A percentile compares a stretch with the other conserved stretches of the same genome.
phyloP scores from a whole-genome alignment of 1,284 basidiomycete genomes.

The Rhodotorula sp. region DNA sequence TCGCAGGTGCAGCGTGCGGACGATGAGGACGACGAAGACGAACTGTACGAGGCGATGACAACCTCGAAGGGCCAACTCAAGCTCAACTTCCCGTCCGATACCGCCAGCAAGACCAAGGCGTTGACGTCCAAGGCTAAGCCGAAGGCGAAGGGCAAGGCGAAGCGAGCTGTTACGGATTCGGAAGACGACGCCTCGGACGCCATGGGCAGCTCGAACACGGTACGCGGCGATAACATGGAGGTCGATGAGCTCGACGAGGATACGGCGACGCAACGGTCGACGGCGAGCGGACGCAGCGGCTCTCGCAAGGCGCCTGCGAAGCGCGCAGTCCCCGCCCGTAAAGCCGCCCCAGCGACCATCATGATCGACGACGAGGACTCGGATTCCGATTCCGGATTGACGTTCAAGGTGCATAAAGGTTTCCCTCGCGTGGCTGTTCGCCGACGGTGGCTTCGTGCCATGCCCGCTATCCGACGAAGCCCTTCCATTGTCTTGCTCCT shows the following conservation, averaged over 20 bases:
- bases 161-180: constrained; percentile 22
- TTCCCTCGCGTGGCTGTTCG: background rate
- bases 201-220: constrained; percentile 13
- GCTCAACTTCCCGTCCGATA: constrained; percentile 3
- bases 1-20: constrained; percentile 21
- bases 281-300: background rate
- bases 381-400: constrained; percentile 31
- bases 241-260: constrained; percentile 18
- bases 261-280: background rate
- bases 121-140: background rate
- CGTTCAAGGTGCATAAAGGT: constrained; percentile 25
- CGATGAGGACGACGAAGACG: constrained; percentile 25
- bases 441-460: too few species aligned
- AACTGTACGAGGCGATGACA: background rate
- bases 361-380: constrained; percentile 25
- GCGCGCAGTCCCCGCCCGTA: constrained; percentile 1
- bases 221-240: constrained; percentile 5
- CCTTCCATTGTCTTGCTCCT: background rate
- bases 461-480: too few species aligned
- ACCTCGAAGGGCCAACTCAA: constrained; percentile 1
- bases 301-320: background rate
- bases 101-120: constrained; percentile 10
- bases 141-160: constrained; percentile 20
- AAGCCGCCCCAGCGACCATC: constrained; percentile 11
- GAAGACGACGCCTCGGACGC: constrained; percentile 19